Evolutionary conservation across 2,329 filamentous ascomycete genomes (phyloP), one percentile per base, ranked within the genome.

Genomic region (Aspergillus sp.): DNA sequence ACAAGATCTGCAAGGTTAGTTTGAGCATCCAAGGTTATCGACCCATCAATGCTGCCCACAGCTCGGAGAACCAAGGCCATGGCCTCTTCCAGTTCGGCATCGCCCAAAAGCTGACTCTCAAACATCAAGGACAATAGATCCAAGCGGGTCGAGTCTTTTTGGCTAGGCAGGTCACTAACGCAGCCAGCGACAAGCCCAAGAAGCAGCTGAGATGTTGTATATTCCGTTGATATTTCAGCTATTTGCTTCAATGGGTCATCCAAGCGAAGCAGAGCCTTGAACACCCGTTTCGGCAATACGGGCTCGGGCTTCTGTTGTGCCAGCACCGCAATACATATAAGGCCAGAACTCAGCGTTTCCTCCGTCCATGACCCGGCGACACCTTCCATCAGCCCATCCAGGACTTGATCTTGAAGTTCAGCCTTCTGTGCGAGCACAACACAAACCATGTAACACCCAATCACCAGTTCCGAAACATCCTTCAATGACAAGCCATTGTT

Each of bases 311-410:
- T 87, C 73, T 92, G 88, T 70, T 96, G 90, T 1, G 91, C 89
- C 42, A 98, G 79, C 19, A 96, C 86, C 4, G 90, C 87, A 53
- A 98, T 77, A 68, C 90, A 96, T 12, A 91, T 86, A 1, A 97
- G 80, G 11, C 88, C 92, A 15, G 90, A 85, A 17, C 86, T 82
- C 2, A 88, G 75, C 0, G 90, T 96, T 59, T 92, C 88, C 44
- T 80, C 76, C 2, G 86, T 89, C 87, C 91, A 96, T 8, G 89
- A 90, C 27, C 83, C 78, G 8, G 89, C 88, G 34, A 96, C 85
- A 61, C 93, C 91, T 67, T 96, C 90, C 91, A 98, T 96, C 68
- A 99, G 83, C 1, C 88, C 87, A 54, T 90, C 87, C n/a, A 98
- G 80, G 2, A 93, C 85, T 56, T 84, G 84, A 66, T 98, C 92